Conservation (phyloP, 768 basidiomycete genomes). For the Lactarius deliciosus region DNA sequence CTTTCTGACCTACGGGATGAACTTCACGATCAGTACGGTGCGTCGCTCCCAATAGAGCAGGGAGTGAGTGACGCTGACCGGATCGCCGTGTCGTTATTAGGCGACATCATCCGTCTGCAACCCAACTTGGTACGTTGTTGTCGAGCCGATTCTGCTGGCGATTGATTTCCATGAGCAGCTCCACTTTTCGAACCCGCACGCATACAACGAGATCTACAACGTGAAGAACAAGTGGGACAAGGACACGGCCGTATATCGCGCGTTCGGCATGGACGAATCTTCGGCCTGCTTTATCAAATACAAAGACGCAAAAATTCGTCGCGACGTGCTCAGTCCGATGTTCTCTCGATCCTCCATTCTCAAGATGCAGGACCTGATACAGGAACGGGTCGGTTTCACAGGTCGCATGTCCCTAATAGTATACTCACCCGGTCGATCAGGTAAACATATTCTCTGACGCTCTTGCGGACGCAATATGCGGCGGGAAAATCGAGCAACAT, state of each 20-base stretch:
- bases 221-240: slow-evolving; percentile 38
- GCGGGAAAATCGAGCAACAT: slow-evolving; percentile 36
- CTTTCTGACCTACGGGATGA: slow-evolving; percentile 37
- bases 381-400: slow-evolving; percentile 35
- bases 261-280: slow-evolving; percentile 41
- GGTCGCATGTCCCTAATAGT: not conserved
- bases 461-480: slow-evolving; percentile 33
- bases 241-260: slow-evolving; percentile 39
- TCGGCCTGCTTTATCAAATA: slow-evolving; percentile 41
- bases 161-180: slow-evolving; percentile 35
- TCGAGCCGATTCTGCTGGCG: not conserved
- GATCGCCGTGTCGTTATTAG: slow-evolving; percentile 28
- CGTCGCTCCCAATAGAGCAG: too few relatives aligned
- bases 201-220: slow-evolving; percentile 43
- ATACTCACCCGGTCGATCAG: not conserved
- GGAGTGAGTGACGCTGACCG: not conserved
- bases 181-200: slow-evolving; percentile 44
- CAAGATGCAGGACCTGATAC: slow-evolving; percentile 39
- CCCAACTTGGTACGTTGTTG: slow-evolving; percentile 41
- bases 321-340: slow-evolving; percentile 41
- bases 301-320: slow-evolving; percentile 38
- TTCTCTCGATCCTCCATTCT: slow-evolving; percentile 44
- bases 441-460: slow-evolving; percentile 7
- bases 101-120: slow-evolving; percentile 41
- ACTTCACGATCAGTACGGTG: slow-evolving; percentile 41